Base-by-base conservation (phyloP, 108 stramenopile species). In the Asterionellopsis glacialis region DNA sequence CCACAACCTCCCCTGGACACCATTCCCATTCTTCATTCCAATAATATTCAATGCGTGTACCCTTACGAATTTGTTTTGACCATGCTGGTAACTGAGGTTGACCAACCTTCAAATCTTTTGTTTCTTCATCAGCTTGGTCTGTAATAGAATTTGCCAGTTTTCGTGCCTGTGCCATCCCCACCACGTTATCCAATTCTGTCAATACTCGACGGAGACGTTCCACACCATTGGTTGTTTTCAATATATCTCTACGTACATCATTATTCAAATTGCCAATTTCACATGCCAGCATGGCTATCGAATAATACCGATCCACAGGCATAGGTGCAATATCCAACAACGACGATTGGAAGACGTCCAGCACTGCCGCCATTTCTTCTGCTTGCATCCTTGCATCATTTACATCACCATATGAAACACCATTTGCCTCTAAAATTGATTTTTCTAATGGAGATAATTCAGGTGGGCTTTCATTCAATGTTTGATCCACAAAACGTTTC, bases 1-100 rank as follows among this genome's bases (percentile, higher is more conserved):
- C 83, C n/a, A 74, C 59, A 10, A 92, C 87, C 23, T 61, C 73
- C 27, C 87, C 90, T 9, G 56, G 44, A 44, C 79, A 84, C 90
- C 90, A 92, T 24, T 69, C 90, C 42, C 74, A 81, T 40, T 70
- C 72, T 65, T 92, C 90, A 54, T 82, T 87, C 90, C 90, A 91
- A 59, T 72, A 91, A 47, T 91, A 91, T 43, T 87, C 85, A 14
- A 91, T 57, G 47, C 65, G 44, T 13, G 72, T 74, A 28, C 90
- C 90, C 42, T 82, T 80, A 24, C 49, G 60, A 19, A 92, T 82
- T 42, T 74, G 70, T 45, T 74, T 66, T 0, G 84, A 82, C 90
- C 90, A 91, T 45, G 76, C 60, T 12, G 90, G 90, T 9, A 92
- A 65, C 28, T 56, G 18, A 0, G 87, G 84, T 50, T 26, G 64